Evolutionary conservation across 2,329 filamentous ascomycete species (phyloP), one percentile per base, ranked within the genome.

Genomic region (Paracorniculantispora psalliotae): DNA sequence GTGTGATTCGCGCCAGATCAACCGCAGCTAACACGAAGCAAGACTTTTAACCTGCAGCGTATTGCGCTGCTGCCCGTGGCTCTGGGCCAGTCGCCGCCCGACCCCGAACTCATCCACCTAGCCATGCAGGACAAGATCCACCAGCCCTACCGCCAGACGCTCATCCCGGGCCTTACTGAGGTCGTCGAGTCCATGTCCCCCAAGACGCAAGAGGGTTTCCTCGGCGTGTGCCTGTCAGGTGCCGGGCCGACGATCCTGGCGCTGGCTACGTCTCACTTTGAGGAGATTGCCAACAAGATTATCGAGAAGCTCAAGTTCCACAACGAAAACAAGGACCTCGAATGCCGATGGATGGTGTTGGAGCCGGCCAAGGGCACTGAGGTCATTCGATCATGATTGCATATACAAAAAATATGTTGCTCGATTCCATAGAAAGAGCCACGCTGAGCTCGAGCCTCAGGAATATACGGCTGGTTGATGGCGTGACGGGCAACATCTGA

Each of bases 81-180:
- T 1, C 82, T 99, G 48, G 92, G 92, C 63, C 88, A 91, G 72
- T 93, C 90, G 8, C 93, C 94, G 10, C 93, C 92, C 1, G 89
- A 97, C 70, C 88, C 94, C 23, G 88, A 96, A 67, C 88, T 96
- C 74, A 99, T 99, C 72, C 96, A 96, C 77, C 86, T 96, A 50
- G 93, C 92, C 49, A 99, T 99, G 94, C 94, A 97, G 77, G 94
- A 99, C 79, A 96, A 92, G 76, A 86, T 99, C 62, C 94, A 99
- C 77, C 94, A 99, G 75, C 94, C 92, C 46, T 97, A 99, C 78
- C 88, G 94, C 57, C 88, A 94, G 75, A 88, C 84, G 2, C 83
- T 99, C 62, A 96, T 99, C 66, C 94, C 94, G 1, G 94, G 93
- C 0, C 81, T 99, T 59, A 89, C 90, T 17, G 89, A 96, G 71